Percentiles rank a stretch among this genome's conserved stretches.
Conservation (phyloP, 352 stramenopile genomes). For the Pythium coloratum region DNA sequence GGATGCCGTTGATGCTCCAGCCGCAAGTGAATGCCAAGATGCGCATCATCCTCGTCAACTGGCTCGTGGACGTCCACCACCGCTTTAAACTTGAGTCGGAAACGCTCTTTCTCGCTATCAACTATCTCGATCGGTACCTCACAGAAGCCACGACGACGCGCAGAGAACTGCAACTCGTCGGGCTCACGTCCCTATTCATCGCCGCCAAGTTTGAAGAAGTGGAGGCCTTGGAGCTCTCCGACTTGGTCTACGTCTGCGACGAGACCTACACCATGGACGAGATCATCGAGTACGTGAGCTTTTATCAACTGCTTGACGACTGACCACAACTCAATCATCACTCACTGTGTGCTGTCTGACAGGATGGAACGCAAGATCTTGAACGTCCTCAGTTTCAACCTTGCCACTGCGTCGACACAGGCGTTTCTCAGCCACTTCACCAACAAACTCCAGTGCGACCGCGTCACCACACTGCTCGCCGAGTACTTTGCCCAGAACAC, state of each 20-base stretch:
- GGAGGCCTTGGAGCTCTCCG: slow-evolving; percentile 95
- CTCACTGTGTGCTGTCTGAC: slow-evolving; percentile 15
- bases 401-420: slow-evolving; percentile 95
- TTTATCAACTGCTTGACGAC: slow-evolving; percentile 2
- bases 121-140: slow-evolving; percentile 98
- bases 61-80: slow-evolving; percentile 95
- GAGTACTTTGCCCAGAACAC: slow-evolving; percentile 61
- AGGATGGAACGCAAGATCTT: slow-evolving; percentile 97
- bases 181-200: slow-evolving; percentile 95
- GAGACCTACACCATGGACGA: slow-evolving; percentile 90
- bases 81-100: slow-evolving; percentile 98
- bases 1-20: neutral
- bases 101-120: slow-evolving; percentile 98
- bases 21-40: slow-evolving; percentile 56
- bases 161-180: slow-evolving; percentile 97
- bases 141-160: slow-evolving; percentile 84
- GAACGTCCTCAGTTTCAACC: slow-evolving; percentile 94
- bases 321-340: slow-evolving; percentile 49
- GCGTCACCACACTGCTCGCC: slow-evolving; percentile 42
- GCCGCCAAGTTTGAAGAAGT: slow-evolving; percentile 99
- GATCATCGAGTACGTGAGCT: slow-evolving; percentile 46
- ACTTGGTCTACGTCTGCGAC: slow-evolving; percentile 99
- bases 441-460: slow-evolving; percentile 63
- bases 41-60: slow-evolving; percentile 73
- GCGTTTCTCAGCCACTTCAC: slow-evolving; percentile 96